These are phyloP conservation scores for Cordyceps tenuipes DNA, from an alignment of 2,329 filamentous ascomycete species.

Conservation along the genomic window DNA sequence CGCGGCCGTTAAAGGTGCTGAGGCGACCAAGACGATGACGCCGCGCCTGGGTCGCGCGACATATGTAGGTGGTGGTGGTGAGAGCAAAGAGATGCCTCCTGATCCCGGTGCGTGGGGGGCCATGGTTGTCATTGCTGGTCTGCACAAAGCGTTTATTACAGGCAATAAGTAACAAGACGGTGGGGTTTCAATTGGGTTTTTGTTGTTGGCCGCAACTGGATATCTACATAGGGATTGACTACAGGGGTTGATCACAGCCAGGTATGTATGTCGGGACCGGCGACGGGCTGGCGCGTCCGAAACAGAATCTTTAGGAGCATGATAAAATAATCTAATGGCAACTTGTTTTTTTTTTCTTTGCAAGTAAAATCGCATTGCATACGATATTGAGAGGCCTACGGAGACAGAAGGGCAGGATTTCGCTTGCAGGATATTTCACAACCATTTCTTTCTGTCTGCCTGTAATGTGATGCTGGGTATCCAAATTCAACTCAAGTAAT, in stretches of 20 bases:
- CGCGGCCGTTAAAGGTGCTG: constrained; percentile 51
- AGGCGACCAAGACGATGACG: constrained; percentile 56
- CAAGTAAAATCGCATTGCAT: not conserved
- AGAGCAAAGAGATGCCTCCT: constrained; percentile 46
- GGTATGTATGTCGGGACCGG: not conserved
- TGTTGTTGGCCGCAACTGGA: not conserved
- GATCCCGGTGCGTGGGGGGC: constrained; percentile 66
- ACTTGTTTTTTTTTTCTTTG: too few relatives aligned
- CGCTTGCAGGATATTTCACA: too few relatives aligned
- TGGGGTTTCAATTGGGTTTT: constrained; percentile 2
- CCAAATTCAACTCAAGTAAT: too few relatives aligned
- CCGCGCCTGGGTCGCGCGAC: constrained; percentile 59
- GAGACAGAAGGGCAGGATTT: too few relatives aligned
- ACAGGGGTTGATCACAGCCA: not conserved
- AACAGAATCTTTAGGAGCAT: not conserved
- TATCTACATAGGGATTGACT: not conserved
- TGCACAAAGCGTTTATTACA: constrained; percentile 20
- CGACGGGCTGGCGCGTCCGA: not conserved
- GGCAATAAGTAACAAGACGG: not conserved
- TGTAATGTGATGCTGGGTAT: too few relatives aligned
- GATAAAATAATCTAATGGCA: not conserved
- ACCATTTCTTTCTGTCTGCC: too few relatives aligned
- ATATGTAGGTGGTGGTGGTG: constrained; percentile 55
- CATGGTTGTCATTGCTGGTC: constrained; percentile 43
- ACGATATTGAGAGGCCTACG: too few relatives aligned